Base-by-base conservation (phyloP, 345 rosid genomes). In the Jatropha curcas region DNA sequence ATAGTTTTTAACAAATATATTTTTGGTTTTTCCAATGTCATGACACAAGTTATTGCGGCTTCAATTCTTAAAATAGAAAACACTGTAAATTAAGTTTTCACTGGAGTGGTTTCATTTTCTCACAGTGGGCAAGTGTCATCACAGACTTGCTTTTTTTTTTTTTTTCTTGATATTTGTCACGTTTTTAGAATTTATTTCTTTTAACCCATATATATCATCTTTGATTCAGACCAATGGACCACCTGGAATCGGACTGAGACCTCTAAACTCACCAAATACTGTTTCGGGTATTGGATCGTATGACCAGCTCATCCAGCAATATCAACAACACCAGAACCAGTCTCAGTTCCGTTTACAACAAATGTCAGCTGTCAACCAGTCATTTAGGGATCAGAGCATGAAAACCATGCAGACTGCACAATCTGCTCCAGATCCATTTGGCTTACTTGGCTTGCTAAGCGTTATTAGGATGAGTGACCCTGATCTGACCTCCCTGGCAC, bases 271-370 rank as follows among this genome's bases (percentile, higher is more conserved):
- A 0, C 88, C 92, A 73, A 92, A 77, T 75, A 14, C 92, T 10
- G 87, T 80, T 73, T 82, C 96, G 53, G 88, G 87, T 71, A 76
- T 83, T 56, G 96, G 97, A 64, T 84, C 86, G 0, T 91, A 92
- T 72, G 99, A 93, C 73, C 96, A 88, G 67, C 85, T 93, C 71
- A 84, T 91, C 67, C 98, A 90, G 83, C 96, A 95, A 70, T 90
- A 88, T 84, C 98, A 90, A 71, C 95, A 90, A 77, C 95, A 86
- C 75, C 99, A 84, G 68, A 90, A 87, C 76, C 97, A 83, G 61
- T 85, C 99, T 31, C 99, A 93, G 81, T 90, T 92, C 75, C 94
- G 94, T 30, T 80, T 90, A 43, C 98, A 91, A 80, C 99, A 91
- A 72, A 84, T 95, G 87, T 82, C 99, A 16, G 85, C 97, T 1